Conservation (phyloP, 2,329 filamentous ascomycete species). For the Tolypocladium inflatum region DNA sequence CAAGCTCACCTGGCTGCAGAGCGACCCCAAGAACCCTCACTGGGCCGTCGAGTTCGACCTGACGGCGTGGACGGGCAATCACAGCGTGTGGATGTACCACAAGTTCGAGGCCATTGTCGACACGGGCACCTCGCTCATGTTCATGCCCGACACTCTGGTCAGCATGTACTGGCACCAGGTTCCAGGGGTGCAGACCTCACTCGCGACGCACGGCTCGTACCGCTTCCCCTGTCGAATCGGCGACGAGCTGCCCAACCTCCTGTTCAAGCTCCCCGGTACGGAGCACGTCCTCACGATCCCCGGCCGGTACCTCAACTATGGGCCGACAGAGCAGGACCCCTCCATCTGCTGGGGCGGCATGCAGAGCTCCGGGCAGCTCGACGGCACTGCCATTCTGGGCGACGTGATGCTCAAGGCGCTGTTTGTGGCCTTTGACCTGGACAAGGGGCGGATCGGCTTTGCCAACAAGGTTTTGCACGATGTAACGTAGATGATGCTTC, state of each 20-base stretch:
- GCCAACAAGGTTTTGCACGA: conserved; percentile 30
- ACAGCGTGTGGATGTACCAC: conserved; percentile 40
- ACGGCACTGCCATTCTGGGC: conserved; percentile 57
- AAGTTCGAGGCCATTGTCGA: conserved; percentile 49
- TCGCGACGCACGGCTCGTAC: conserved; percentile 41
- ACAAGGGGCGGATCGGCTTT: conserved; percentile 28
- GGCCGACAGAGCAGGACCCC: conserved; percentile 34
- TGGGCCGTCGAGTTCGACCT: conserved; percentile 41
- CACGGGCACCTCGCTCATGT: conserved; percentile 59
- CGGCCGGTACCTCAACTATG: conserved; percentile 46
- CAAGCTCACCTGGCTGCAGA: conserved; percentile 32
- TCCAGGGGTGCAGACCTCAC: conserved; percentile 34
- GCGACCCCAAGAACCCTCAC: conserved; percentile 19
- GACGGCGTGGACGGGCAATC: conserved; percentile 30
- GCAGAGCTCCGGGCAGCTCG: conserved; percentile 41
- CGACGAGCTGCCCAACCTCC: conserved; percentile 47
- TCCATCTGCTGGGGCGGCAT: conserved; percentile 67
- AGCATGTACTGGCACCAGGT: conserved; percentile 51
- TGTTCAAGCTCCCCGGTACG: conserved; percentile 41
- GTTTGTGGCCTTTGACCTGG: conserved; percentile 61
- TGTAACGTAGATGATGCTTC: conserved; percentile 1
- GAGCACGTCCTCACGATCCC: conserved; percentile 42
- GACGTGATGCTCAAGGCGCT: conserved; percentile 72
- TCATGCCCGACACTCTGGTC: conserved; percentile 47
- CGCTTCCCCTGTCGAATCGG: conserved; percentile 46